phyloP scores from a whole-genome alignment of 192 early-diverging fungal genomes.

The Kickxella alabastrina region DNA sequence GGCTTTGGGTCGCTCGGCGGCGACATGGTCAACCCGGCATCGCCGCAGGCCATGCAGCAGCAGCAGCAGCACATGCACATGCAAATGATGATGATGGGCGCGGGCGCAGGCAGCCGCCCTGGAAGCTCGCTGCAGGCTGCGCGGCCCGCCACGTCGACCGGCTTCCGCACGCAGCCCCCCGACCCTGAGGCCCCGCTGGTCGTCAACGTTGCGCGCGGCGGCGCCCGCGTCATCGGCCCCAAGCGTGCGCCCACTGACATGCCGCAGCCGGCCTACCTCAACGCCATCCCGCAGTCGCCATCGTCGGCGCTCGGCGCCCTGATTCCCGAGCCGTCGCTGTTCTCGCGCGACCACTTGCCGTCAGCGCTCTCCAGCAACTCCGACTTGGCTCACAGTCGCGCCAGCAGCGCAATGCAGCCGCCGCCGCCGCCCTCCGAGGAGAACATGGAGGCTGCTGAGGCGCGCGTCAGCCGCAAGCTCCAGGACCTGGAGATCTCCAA shows the following conservation, averaged over 20 bases:
- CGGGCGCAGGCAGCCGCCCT: constrained; percentile 20
- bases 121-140: constrained; percentile 42
- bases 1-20: constrained; percentile 46
- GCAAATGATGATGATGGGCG: constrained; percentile 11
- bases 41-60: constrained; percentile 22
- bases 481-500: constrained; percentile 53
- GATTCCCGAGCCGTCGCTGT: constrained; percentile 7
- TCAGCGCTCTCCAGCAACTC: constrained; percentile 46
- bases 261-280: constrained; percentile 29
- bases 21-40: constrained; percentile 19
- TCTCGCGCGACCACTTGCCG: constrained; percentile 16
- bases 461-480: constrained; percentile 50
- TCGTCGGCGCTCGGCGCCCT: constrained; percentile 33
- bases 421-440: constrained; percentile 46
- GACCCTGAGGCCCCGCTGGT: constrained; percentile 28
- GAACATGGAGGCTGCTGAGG: constrained; percentile 48
- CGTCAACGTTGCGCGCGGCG: constrained; percentile 48
- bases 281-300: constrained; percentile 50
- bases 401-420: constrained; percentile 35
- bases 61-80: too few species aligned
- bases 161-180: constrained; percentile 16
- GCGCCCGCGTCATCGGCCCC: constrained; percentile 47
- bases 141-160: constrained; percentile 38
- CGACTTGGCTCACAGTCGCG: constrained; percentile 30
- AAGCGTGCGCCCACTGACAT: constrained; percentile 28